A percentile compares a stretch with the other conserved stretches of the same genome.
Evolutionary conservation across 768 basidiomycete species (phyloP).

Genomic region (Leucocoprinus birnbaumii): DNA sequence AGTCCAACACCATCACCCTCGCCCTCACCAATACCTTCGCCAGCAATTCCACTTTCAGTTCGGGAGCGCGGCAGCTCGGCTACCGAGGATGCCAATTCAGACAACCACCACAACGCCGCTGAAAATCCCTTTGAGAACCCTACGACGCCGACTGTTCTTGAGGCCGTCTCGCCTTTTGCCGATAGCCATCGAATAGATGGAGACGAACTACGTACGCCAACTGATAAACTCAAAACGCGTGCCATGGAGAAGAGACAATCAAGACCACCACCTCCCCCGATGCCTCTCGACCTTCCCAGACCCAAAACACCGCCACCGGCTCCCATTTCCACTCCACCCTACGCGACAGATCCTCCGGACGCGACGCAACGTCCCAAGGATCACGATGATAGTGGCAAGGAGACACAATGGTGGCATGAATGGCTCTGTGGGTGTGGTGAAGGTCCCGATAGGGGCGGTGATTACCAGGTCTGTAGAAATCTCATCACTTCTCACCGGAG

Average conservation of each 20-base stretch:
- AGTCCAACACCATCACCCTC: constrained; percentile 38
- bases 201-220: constrained; percentile 16
- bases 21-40: constrained; percentile 17
- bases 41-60: background rate
- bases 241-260: constrained; percentile 7
- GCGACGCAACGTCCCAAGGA: constrained; percentile 14
- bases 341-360: constrained; percentile 20
- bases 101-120: background rate
- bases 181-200: constrained; percentile 27
- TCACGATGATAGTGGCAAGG: constrained; percentile 29
- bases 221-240: background rate
- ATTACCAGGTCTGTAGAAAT: constrained; percentile 54
- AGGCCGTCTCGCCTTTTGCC: constrained; percentile 47
- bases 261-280: constrained; percentile 41
- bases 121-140: constrained; percentile 12
- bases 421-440: constrained; percentile 83
- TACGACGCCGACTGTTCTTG: constrained; percentile 6
- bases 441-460: constrained; percentile 69
- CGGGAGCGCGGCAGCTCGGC: background rate
- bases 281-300: constrained; percentile 57
- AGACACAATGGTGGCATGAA: constrained; percentile 78
- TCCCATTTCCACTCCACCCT: constrained; percentile 21
- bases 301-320: constrained; percentile 35
- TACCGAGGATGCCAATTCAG: background rate
- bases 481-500: background rate